Base-by-base conservation (phyloP, 495 filamentous ascomycete genomes). In the Friedmanniomyces simplex region DNA sequence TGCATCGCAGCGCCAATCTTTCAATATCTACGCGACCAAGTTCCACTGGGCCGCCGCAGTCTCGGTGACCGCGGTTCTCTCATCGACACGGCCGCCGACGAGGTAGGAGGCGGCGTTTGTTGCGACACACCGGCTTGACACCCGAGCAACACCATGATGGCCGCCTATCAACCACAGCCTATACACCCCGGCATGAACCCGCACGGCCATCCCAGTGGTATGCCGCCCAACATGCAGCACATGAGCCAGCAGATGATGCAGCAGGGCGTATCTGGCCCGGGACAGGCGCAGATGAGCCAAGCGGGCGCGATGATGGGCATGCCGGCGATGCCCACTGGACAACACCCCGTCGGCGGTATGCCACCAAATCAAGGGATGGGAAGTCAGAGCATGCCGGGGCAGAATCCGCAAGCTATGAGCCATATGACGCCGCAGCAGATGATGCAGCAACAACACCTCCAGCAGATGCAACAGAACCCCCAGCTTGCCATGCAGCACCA, bases 271-370 rank as follows among this genome's bases (percentile, higher is more conserved):
- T 90, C 88, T 36, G 87, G 79, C 11, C 86, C 88, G 8, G 84
- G 83, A 55, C 82, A 80, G 39, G 81, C 82, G 49, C 89, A 93
- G 63, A 87, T 91, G 34, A 88, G 79, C 65, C 86, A 91, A 59
- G 79, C 83, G 26, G 85, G 84, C 24, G 82, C 86, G 58, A 81
- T 85, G 79, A 83, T 91, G 85, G 86, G 81, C 8, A 91, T 95
- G 82, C 86, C 85, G 46, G 87, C 60, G 75, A 80, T 45, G 78
- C 77, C 30, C 39, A 55, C 52, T 26, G 63, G 45, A 42, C 52
- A 60, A 41, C 60, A 63, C 25, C 52, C 49, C 10, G 39, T 24
- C 24, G 58, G 14, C 39, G 39, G 41, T 10, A 57, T 57, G 57
- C 52, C 50, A 22, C 57, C 36, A 21, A 51, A 37, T 13, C 55